Percentiles rank a stretch among this genome's conserved stretches.
Conservation (phyloP, 140 eudicot species). For the Ambrosia hybrid region DNA sequence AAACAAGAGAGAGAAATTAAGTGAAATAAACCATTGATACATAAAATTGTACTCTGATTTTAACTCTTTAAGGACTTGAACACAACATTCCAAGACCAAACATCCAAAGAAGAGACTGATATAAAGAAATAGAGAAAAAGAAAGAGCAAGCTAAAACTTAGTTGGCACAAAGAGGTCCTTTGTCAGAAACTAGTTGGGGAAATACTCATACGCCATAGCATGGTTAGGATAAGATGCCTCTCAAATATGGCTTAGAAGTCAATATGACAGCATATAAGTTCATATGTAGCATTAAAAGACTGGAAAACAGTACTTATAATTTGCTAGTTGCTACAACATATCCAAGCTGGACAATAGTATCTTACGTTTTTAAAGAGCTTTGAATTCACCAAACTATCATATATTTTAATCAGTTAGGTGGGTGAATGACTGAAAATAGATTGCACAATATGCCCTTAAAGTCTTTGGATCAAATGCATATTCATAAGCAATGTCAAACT, state of each 20-base stretch:
- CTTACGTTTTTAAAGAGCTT: conserved; percentile 15
- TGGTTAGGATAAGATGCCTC: conserved; percentile 5
- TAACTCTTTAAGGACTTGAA: not conserved
- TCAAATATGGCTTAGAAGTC: conserved; percentile 15
- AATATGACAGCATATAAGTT: conserved; percentile 4
- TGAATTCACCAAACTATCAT: conserved; percentile 3
- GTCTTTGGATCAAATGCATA: conserved; percentile 11
- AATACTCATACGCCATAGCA: not conserved
- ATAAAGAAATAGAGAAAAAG: not conserved
- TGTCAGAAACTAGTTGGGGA: conserved; percentile 7
- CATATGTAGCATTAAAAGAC: conserved; percentile 13
- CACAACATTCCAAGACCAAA: conserved; percentile 12
- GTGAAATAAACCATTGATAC: not conserved
- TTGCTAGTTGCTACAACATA: conserved; percentile 23
- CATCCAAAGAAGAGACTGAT: conserved; percentile 6
- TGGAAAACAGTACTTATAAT: conserved; percentile 9
- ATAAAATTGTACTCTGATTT: conserved; percentile 15
- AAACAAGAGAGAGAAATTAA: not conserved
- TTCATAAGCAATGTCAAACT: not conserved
- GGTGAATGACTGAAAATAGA: conserved; percentile 21
- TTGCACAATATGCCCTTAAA: not conserved
- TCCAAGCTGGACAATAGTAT: conserved; percentile 12
- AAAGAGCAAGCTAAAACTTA: conserved; percentile 13
- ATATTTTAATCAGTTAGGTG: conserved; percentile 7
- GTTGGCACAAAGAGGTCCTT: conserved; percentile 13